A percentile compares a stretch with the other conserved stretches of the same genome.
phyloP scores from a whole-genome alignment of 2,329 filamentous ascomycete genomes.

The Clonostachys solani region DNA sequence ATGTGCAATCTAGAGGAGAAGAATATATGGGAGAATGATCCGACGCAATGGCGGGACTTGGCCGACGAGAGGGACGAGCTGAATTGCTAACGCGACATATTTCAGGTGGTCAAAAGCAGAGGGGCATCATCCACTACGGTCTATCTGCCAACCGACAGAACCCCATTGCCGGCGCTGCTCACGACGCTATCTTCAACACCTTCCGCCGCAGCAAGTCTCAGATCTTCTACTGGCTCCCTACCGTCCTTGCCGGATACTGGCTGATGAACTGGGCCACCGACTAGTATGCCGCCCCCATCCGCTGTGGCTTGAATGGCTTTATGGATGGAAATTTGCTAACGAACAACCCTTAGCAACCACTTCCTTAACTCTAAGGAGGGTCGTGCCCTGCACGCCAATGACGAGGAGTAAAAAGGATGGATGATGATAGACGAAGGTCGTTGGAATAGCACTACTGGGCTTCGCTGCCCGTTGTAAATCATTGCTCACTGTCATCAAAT shows the following conservation, averaged over 20 bases:
- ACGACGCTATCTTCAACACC: conserved; percentile 92
- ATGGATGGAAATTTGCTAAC: not conserved
- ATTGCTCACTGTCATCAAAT: conserved; percentile 11
- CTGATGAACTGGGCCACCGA: conserved; percentile 88
- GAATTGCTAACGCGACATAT: not conserved
- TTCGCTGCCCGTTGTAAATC: conserved; percentile 31
- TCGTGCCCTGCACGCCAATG: conserved; percentile 47
- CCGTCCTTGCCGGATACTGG: conserved; percentile 74
- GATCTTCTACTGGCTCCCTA: conserved; percentile 84
- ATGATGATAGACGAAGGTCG: conserved; percentile 8
- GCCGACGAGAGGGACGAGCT: not conserved
- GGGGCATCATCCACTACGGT: conserved; percentile 66
- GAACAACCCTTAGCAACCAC: conserved; percentile 56
- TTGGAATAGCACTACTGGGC: conserved; percentile 19
- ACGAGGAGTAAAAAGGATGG: conserved; percentile 31
- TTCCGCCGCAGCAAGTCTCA: conserved; percentile 83
- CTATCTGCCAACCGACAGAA: conserved; percentile 86
- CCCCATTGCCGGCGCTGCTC: conserved; percentile 70
- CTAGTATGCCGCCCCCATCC: conserved; percentile 54
- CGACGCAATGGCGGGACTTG: too few species aligned
- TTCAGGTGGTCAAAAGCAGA: conserved; percentile 55
- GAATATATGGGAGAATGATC: too few species aligned
- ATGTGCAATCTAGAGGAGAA: too few species aligned
- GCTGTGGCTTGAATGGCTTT: too few species aligned
- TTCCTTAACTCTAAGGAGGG: conserved; percentile 79